These are phyloP conservation scores for Rhynchosporium secalis DNA, from an alignment of 2,329 filamentous ascomycete genomes.

Conservation along the genomic window DNA sequence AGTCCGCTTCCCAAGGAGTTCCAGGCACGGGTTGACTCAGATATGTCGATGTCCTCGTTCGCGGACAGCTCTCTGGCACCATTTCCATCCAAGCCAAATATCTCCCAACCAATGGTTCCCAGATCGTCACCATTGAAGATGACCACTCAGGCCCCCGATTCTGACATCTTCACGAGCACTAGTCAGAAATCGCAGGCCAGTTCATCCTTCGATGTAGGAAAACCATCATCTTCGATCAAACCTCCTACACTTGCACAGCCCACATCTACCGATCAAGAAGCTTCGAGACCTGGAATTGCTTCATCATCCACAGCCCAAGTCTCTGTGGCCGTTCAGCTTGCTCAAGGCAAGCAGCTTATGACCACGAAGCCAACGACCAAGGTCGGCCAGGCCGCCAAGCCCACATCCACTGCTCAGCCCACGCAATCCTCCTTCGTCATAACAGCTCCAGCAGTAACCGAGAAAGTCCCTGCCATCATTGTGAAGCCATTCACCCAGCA, in stretches of 20 bases:
- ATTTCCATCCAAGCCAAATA: slow-evolving; percentile 47
- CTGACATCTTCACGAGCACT: no score
- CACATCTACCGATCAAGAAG: background rate
- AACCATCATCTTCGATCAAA: no score
- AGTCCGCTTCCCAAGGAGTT: slow-evolving; percentile 50
- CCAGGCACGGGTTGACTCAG: slow-evolving; percentile 52
- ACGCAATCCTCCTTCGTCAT: slow-evolving; percentile 11
- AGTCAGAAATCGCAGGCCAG: no score
- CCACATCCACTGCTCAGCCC: background rate
- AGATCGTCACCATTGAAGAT: no score
- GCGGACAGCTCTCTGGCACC: slow-evolving; percentile 46
- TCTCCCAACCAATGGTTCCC: slow-evolving; percentile 39
- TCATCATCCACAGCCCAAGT: no score
- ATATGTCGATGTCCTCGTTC: slow-evolving; percentile 51
- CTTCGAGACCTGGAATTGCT: no score
- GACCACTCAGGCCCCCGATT: no score
- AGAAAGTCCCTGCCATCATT: background rate
- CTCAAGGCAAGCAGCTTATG: no score
- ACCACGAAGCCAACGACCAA: no score
- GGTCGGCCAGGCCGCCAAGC: background rate
- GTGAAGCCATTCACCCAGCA: slow-evolving; percentile 5
- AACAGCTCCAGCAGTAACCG: background rate
- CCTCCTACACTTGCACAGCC: no score
- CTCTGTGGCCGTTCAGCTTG: no score
- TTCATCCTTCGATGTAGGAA: no score